Evolutionary conservation across 169 alveolate genomes (phyloP).

Genomic region (Plasmodium coatneyi): DNA sequence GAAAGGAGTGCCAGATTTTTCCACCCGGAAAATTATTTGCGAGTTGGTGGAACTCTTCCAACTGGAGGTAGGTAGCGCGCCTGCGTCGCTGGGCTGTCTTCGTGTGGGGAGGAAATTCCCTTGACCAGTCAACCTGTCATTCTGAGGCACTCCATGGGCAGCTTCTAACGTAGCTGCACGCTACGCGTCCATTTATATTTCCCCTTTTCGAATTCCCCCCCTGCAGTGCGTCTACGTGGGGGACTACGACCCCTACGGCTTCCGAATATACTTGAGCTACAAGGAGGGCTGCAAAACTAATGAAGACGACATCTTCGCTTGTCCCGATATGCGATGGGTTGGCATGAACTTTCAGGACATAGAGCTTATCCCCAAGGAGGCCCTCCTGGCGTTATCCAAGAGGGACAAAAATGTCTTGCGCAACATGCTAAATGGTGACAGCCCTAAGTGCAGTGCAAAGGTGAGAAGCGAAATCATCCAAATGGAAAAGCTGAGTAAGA

Average conservation of each 20-base stretch:
- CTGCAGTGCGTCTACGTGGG: slow-evolving; percentile 76
- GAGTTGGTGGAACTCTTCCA: slow-evolving; percentile 16
- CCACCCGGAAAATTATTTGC: slow-evolving; percentile 72
- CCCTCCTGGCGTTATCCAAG: slow-evolving; percentile 37
- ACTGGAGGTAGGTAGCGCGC: slow-evolving; percentile 9
- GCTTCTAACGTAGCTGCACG: background rate
- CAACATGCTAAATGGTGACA: slow-evolving; percentile 54
- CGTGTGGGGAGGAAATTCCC: background rate
- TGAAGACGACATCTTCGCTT: slow-evolving; percentile 16
- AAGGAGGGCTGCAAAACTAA: slow-evolving; percentile 22
- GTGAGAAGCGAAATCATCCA: slow-evolving; percentile 9
- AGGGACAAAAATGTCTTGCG: slow-evolving; percentile 61
- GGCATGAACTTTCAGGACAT: slow-evolving; percentile 75
- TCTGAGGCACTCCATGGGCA: background rate
- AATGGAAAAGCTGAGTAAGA: slow-evolving; percentile 36
- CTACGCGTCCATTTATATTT: background rate
- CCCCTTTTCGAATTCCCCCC: background rate
- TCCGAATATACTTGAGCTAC: slow-evolving; percentile 75
- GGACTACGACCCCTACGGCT: slow-evolving; percentile 81
- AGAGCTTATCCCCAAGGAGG: slow-evolving; percentile 40
- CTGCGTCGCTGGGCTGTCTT: background rate
- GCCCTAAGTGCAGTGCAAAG: slow-evolving; percentile 7
- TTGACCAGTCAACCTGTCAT: background rate
- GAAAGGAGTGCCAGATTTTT: slow-evolving; percentile 77
- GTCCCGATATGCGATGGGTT: slow-evolving; percentile 70